Evolutionary conservation across 2,329 filamentous ascomycete genomes (phyloP).

Genomic region (Juglanconis juglandina): DNA sequence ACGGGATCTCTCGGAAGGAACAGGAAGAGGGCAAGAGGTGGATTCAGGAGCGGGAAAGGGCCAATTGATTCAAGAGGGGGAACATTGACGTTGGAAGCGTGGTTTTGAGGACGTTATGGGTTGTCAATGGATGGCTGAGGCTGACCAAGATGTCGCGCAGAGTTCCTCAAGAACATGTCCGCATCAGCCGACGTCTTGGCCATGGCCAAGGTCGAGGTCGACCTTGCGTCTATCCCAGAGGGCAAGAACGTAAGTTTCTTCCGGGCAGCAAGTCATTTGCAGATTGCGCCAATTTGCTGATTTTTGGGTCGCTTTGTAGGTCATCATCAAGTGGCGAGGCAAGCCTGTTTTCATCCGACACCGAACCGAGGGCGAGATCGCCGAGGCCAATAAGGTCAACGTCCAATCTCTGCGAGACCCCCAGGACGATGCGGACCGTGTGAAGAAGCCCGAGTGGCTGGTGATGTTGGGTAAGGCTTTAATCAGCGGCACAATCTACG

Average conservation of each 20-base stretch:
- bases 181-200: conserved; percentile 97
- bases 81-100: no score
- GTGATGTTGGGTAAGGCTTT: conserved; percentile 81
- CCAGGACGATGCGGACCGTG: conserved; percentile 84
- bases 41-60: neutral
- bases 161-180: conserved; percentile 99
- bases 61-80: neutral
- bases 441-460: conserved; percentile 98
- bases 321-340: conserved; percentile 99
- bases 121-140: neutral
- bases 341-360: conserved; percentile 99
- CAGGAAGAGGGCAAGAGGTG: neutral
- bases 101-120: no score
- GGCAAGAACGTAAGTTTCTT: conserved; percentile 89
- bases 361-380: conserved; percentile 89
- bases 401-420: conserved; percentile 84
- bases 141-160: conserved; percentile 44
- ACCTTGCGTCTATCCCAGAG: conserved; percentile 88
- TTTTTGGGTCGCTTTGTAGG: conserved; percentile 42
- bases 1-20: neutral
- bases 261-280: no score
- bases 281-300: neutral
- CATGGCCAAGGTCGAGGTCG: conserved; percentile 99
- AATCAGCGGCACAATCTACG: no score
- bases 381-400: conserved; percentile 87